These are phyloP conservation scores for Neostapfia colusana DNA, from an alignment of 176 grass and related monocot species.

Conservation along the genomic window DNA sequence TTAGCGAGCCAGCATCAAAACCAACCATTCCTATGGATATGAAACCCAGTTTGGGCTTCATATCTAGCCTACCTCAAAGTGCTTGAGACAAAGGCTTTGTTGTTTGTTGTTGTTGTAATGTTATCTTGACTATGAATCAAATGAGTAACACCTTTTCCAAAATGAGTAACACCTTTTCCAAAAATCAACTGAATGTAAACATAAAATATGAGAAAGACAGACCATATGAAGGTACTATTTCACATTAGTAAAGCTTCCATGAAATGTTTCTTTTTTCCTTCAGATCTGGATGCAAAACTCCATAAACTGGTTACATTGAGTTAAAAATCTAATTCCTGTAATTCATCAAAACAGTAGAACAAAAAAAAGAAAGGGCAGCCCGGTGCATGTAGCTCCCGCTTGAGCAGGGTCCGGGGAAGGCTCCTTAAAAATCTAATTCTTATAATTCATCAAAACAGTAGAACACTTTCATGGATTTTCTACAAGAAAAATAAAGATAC, in stretches of 20 bases:
- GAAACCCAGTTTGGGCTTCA: too few species aligned
- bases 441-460: slow-evolving; percentile 3
- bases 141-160: too few species aligned
- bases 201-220: slow-evolving; percentile 1
- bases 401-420: too few species aligned
- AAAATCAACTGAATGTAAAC: slow-evolving; percentile 12
- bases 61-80: too few species aligned
- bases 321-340: slow-evolving; percentile 4
- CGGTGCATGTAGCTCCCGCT: too few species aligned
- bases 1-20: too few species aligned
- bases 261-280: slow-evolving; percentile 27
- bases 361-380: too few species aligned
- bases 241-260: slow-evolving; percentile 15
- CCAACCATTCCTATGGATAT: too few species aligned
- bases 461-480: slow-evolving; percentile 15
- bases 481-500: slow-evolving; percentile 19
- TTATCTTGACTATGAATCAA: not conserved
- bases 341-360: not conserved
- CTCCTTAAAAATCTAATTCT: slow-evolving; percentile 7
- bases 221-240: not conserved
- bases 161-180: slow-evolving; percentile 16
- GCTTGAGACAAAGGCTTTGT: too few species aligned
- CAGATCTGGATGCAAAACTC: slow-evolving; percentile 18
- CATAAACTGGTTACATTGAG: not conserved
- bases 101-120: not conserved